Percentiles rank a stretch among this genome's conserved stretches.
Conservation (phyloP, 768 basidiomycete genomes). For the Termitomyces sp. region DNA sequence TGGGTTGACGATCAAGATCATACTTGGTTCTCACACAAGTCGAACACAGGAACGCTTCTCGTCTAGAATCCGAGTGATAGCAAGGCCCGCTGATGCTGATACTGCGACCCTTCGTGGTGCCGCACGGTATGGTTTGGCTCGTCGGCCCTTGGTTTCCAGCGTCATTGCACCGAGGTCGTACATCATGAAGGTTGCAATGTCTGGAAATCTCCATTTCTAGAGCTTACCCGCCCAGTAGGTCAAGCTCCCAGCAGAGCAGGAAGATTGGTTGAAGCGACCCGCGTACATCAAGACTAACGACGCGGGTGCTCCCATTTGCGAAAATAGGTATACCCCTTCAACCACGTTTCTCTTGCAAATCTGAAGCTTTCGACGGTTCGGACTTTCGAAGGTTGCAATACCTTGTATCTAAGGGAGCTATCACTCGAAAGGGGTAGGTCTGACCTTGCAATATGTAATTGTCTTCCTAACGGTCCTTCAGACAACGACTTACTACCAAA, state of each 20-base stretch:
- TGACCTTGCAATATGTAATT: constrained; percentile 14
- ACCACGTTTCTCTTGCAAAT: constrained; percentile 13
- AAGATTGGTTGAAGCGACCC: constrained; percentile 81
- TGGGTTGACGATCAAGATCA: constrained; percentile 24
- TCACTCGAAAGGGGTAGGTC: constrained; percentile 76
- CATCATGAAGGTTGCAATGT: constrained; percentile 65
- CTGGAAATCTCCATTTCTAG: not conserved
- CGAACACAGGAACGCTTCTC: constrained; percentile 55
- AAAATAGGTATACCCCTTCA: constrained; percentile 60
- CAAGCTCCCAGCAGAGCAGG: constrained; percentile 81
- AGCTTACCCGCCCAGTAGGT: constrained; percentile 39
- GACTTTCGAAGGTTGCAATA: constrained; percentile 65
- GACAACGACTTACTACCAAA: constrained; percentile 78
- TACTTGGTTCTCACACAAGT: constrained; percentile 7
- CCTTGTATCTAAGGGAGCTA: constrained; percentile 82
- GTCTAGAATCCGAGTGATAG: constrained; percentile 64
- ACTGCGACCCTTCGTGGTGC: constrained; percentile 86
- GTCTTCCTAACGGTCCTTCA: constrained; percentile 21
- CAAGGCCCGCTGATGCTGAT: constrained; percentile 81
- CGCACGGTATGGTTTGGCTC: constrained; percentile 82
- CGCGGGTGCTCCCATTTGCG: constrained; percentile 73
- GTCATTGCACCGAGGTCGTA: constrained; percentile 81
- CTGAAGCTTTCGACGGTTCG: constrained; percentile 12
- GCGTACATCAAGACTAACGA: constrained; percentile 78
- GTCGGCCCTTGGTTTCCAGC: constrained; percentile 70